phyloP scores from a whole-genome alignment of 1,284 basidiomycete species.

The Waitea zeae region DNA sequence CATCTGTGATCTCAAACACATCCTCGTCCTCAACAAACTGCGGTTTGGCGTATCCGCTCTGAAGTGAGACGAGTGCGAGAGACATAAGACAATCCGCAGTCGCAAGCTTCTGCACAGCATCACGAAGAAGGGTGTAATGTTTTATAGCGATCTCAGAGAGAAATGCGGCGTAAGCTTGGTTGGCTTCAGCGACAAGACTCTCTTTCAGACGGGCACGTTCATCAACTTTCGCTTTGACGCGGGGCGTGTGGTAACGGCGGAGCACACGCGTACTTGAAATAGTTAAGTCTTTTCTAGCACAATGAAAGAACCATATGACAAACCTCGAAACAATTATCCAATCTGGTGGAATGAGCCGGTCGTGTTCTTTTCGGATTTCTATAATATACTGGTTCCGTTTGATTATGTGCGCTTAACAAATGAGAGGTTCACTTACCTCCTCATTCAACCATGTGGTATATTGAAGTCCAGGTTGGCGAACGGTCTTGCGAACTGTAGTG shows the following conservation, averaged over 20 bases:
- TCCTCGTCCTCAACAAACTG: conserved; percentile 41
- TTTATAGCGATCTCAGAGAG: conserved; percentile 48
- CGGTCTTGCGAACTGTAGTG: conserved; percentile 44
- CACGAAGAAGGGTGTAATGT: conserved; percentile 53
- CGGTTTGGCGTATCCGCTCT: conserved; percentile 61
- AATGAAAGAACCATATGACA: conserved; percentile 5
- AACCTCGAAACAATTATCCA: conserved; percentile 75
- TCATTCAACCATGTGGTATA: conserved; percentile 54
- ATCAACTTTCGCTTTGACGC: conserved; percentile 45
- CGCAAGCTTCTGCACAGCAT: conserved; percentile 65
- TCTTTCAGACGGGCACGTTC: conserved; percentile 71
- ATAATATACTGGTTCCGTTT: conserved; percentile 50
- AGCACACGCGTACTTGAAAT: conserved; percentile 49
- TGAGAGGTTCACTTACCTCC: conserved; percentile 42
- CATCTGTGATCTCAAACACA: conserved; percentile 47
- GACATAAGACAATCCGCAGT: conserved; percentile 66
- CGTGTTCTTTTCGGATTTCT: conserved; percentile 61
- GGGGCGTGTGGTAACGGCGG: conserved; percentile 74
- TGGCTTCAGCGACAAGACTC: conserved; percentile 48
- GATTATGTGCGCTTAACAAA: too few relatives aligned
- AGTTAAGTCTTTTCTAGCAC: conserved; percentile 5
- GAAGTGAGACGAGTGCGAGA: conserved; percentile 51
- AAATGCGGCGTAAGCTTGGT: conserved; percentile 52
- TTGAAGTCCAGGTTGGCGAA: conserved; percentile 63
- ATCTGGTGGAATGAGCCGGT: conserved; percentile 54